Evolutionary conservation across 345 rosid genomes (phyloP), one percentile per base, ranked within the genome.

Genomic region (Litchi chinensis): DNA sequence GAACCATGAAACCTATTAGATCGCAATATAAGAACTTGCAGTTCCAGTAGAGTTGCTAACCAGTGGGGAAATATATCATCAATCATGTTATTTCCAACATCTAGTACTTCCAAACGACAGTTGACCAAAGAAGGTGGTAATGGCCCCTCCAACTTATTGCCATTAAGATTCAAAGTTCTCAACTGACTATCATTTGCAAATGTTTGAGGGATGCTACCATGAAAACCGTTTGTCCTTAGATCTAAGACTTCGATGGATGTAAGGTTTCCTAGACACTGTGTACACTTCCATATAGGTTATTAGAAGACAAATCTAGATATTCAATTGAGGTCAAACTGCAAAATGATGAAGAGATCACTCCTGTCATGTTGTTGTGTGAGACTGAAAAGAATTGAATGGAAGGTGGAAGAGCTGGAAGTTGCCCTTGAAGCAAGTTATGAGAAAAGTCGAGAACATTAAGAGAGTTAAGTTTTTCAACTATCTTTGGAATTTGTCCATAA

Each of bases 71-170:
- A 50, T 0, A 9, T 28, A 4, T 46, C 75, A 0, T 3, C 16
- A 5, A 64, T n/a, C 22, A 16, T 64, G 50, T 81, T 77, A 0
- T 32, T 8, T 0, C 77, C 64, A 11, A 81, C 44, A 39, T 44
- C 64, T 8, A 80, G 57, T 10, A 63, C 0, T 32, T 24, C 0
- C 41, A 48, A 48, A 39, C 11, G 5, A 26, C 74, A 71, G 52
- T 26, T 52, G 11, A 52, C 63, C 44, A 71, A 50, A 52, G 62
- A 50, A 15, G 43, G 16, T 63, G 66, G 26, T 12, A 71, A 5
- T 46, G 72, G 77, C 18, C 54, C 68, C 24, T 57, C 81, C 65
- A 73, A 73, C 19, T 52, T n/a, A 73, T 71, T 71, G n/a, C 32
- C 56, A n/a, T 46, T 71, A 1, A 78, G 22, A 21, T 71, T 26